Conservation (phyloP, 306 rosid species). For the Dalbergia cochinchinensis region DNA sequence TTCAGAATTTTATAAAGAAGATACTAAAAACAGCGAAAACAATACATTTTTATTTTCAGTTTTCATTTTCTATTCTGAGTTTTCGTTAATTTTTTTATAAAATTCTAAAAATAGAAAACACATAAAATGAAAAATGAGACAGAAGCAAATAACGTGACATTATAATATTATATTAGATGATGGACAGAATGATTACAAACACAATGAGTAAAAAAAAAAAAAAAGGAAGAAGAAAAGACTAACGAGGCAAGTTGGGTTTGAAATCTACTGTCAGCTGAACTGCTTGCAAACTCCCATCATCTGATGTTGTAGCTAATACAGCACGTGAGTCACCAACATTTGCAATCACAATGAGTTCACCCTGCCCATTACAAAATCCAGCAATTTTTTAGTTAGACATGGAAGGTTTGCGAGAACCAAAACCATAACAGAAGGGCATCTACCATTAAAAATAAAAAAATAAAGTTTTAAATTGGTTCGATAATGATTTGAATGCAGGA, state of each 20-base stretch:
- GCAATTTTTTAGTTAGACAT: neutral
- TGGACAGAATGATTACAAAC: neutral
- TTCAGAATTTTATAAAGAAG: too few relatives aligned
- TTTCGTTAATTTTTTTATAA: too few relatives aligned
- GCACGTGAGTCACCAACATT: slow-evolving; percentile 98
- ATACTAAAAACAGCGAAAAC: too few relatives aligned
- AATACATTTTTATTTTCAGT: too few relatives aligned
- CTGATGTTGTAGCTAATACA: slow-evolving; percentile 77
- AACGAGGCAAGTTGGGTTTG: slow-evolving; percentile 94
- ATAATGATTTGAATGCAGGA: too few relatives aligned
- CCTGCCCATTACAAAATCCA: slow-evolving; percentile 53
- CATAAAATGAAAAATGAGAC: too few relatives aligned
- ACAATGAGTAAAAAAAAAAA: neutral
- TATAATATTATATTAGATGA: neutral
- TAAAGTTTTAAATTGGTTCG: too few relatives aligned
- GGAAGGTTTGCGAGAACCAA: neutral
- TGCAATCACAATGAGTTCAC: slow-evolving; percentile 72
- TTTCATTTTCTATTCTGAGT: too few relatives aligned
- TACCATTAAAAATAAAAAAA: neutral
- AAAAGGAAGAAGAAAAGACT: slow-evolving; percentile 22
- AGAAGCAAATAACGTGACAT: neutral
- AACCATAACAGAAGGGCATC: neutral
- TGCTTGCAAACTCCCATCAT: slow-evolving; percentile 71
- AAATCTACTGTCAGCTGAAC: slow-evolving; percentile 88
- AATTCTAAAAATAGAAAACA: too few relatives aligned